Evolutionary conservation across 2,329 filamentous ascomycete species (phyloP), one percentile per base, ranked within the genome.

Genomic region (Pseudopyricularia cyperi): DNA sequence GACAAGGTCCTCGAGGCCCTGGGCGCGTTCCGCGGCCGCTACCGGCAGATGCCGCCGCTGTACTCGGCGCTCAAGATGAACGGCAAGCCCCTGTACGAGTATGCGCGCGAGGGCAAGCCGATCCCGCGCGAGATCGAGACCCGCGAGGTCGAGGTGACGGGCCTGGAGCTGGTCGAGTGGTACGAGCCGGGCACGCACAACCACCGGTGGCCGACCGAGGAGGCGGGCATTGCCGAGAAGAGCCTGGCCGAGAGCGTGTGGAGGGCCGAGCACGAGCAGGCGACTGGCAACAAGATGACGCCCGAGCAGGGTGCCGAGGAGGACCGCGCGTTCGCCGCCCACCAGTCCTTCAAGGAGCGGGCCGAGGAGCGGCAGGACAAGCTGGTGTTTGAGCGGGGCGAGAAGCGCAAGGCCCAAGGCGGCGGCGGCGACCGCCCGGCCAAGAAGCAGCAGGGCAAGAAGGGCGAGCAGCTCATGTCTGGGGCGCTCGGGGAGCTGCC

Each of bases 81-180:
- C 58, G 93, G 93, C 2, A 96, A 96, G 72, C 86, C 88, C 33
- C 75, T 96, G 48, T 98, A 98, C 65, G 90, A 98, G 68, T 97
- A 97, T 67, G 93, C 93, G 19, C 78, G 93, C 48, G 88, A 90
- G 65, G 93, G 93, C 15, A 89, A 85, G 62, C 80, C 87, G 34
- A 83, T 95, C 15, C 93, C 93, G 0, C 75, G 85, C 52, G 85
- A 95, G 65, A 93, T 98, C 54, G 76, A 89, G 63, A 80, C 85
- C 52, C 74, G 91, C 53, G 79, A 86, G 2, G 87, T 97, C 37
- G 82, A 88, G 51, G 87, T 95, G 0, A 68, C 77, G 47, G 79
- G 89, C 35, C 67, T 96, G 58, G 87, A 94, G 64, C 67, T 97
- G 54, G 63, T 94, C 7, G 88, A 96, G 63, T 98, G 88, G 73